Base-by-base conservation (phyloP, 1,139 yeast genomes). In the Sporopachydermia cereana region DNA sequence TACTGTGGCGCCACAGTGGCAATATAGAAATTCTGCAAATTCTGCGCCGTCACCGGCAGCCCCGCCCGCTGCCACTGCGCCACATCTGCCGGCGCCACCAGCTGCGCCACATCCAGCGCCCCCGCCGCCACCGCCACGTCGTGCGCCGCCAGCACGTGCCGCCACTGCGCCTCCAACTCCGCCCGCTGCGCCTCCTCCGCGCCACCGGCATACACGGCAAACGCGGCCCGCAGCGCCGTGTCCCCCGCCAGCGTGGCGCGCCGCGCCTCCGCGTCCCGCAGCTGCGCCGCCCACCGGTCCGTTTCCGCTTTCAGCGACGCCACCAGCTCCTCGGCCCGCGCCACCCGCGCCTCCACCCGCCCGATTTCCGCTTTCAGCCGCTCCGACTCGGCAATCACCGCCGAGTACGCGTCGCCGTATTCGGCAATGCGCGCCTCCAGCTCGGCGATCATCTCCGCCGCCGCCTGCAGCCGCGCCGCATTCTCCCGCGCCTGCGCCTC, bases 361-460 rank as follows among this genome's bases (percentile, higher is more conserved):
- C 60, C 61, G 82, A 88, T 83, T 56, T 85, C 91, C 2, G 66
- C 57, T 58, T 84, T 88, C 44, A 88, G 78, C 31, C 68, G 66
- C 57, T 91, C 96, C 0, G 85, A 74, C 39, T 85, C 91, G 47
- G 95, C 68, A 42, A 91, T 86, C 31, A 84, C 65, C 7, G 63
- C 67, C 43, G 93, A 84, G 58, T 91, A 91, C 16, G 72, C 74
- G 12, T 66, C 70, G 52, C 86, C 85, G 52, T 79, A 84, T 2
- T 58, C 55, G 44, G 79, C 86, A 49, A 91, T 85, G 45, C 82
- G 78, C 14, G 60, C 68, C 51, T 83, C 81, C 36, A 89, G 65
- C 55, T 89, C 96, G 0, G 55, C 60, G 24, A 89, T 83, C 94
- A 89, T 85, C 48, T 84, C 81, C 41, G 78, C 77, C 41, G 89